These are phyloP conservation scores for Erodium maritimum DNA, from an alignment of 345 rosid genomes.

Conservation along the genomic window DNA sequence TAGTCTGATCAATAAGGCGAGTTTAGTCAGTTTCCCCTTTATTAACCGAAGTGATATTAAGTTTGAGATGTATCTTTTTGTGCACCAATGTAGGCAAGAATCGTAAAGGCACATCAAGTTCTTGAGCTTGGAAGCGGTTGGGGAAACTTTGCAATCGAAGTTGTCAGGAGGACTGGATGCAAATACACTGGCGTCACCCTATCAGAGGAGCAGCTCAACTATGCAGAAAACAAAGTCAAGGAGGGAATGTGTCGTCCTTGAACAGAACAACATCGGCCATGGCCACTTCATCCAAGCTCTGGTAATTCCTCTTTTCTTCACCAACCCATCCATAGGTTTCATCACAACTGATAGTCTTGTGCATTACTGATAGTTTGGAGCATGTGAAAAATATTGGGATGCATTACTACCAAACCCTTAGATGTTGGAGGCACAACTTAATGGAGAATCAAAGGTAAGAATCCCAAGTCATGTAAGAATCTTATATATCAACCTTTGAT, in stretches of 20 bases:
- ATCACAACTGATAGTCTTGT: too few species aligned
- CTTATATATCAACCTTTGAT: too few species aligned
- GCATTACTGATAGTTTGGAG: slow-evolving; percentile 58
- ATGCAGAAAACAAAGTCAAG: slow-evolving; percentile 55
- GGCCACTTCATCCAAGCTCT: slow-evolving; percentile 65
- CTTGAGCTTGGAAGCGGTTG: slow-evolving; percentile 91
- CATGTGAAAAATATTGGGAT: slow-evolving; percentile 75
- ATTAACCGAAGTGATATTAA: too few species aligned
- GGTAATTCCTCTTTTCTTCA: slow-evolving; percentile 26
- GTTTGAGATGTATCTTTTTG: too few species aligned
- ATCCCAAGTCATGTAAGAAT: too few species aligned
- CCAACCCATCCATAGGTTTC: too few species aligned
- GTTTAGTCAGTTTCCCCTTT: not conserved
- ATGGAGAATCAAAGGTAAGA: slow-evolving; percentile 64
- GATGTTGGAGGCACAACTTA: slow-evolving; percentile 72
- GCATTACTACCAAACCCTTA: slow-evolving; percentile 70
- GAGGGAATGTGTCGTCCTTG: slow-evolving; percentile 78
- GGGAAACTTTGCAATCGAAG: slow-evolving; percentile 85
- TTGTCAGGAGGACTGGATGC: slow-evolving; percentile 79
- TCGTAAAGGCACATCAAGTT: slow-evolving; percentile 47
- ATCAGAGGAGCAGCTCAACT: slow-evolving; percentile 63
- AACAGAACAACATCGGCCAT: slow-evolving; percentile 65
- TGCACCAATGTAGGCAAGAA: slow-evolving; percentile 44
- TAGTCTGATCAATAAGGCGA: slow-evolving; percentile 61
- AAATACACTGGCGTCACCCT: slow-evolving; percentile 75